phyloP scores from a whole-genome alignment of 805 yeast species.

The Candida michaelii region DNA sequence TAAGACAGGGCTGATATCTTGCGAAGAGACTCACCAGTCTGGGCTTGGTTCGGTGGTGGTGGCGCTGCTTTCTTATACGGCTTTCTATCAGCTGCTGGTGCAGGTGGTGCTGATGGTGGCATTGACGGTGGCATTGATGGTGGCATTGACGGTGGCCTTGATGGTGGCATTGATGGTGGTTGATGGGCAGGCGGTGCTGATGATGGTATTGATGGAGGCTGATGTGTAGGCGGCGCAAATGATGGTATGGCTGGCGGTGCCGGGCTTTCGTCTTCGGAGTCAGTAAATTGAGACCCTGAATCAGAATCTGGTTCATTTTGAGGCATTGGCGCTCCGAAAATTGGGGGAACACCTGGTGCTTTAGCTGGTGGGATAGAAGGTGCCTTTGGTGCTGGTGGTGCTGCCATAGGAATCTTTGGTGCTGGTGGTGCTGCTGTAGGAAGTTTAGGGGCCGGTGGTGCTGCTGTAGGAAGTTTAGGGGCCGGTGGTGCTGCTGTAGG shows the following conservation, averaged over 20 bases:
- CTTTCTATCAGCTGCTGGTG: conserved; percentile 14
- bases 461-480: conserved; percentile 10
- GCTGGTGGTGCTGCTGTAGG: conserved; percentile 10
- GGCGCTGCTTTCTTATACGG: conserved; percentile 34
- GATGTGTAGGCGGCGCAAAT: conserved; percentile 30
- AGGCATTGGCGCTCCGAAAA: conserved; percentile 18
- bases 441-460: conserved; percentile 12
- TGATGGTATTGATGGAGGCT: conserved; percentile 24
- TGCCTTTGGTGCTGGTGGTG: conserved; percentile 17
- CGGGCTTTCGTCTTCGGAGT: conserved; percentile 17
- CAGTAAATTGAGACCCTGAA: conserved; percentile 11
- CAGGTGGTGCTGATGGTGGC: conserved; percentile 21
- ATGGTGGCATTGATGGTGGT: conserved; percentile 11
- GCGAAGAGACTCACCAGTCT: conserved; percentile 51
- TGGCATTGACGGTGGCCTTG: conserved; percentile 22
- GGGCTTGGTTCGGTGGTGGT: conserved; percentile 42
- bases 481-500: conserved; percentile 17
- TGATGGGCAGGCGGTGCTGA: conserved; percentile 8
- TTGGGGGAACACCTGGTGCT: conserved; percentile 15
- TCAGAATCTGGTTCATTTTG: conserved; percentile 7
- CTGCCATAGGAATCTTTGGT: conserved; percentile 20
- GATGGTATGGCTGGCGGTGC: conserved; percentile 34
- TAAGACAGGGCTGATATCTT: conserved; percentile 65
- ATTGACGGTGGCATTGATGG: conserved; percentile 15
- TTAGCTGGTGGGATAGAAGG: conserved; percentile 1